phyloP scores from a whole-genome alignment of 345 rosid species.

The Aegle marmelos region DNA sequence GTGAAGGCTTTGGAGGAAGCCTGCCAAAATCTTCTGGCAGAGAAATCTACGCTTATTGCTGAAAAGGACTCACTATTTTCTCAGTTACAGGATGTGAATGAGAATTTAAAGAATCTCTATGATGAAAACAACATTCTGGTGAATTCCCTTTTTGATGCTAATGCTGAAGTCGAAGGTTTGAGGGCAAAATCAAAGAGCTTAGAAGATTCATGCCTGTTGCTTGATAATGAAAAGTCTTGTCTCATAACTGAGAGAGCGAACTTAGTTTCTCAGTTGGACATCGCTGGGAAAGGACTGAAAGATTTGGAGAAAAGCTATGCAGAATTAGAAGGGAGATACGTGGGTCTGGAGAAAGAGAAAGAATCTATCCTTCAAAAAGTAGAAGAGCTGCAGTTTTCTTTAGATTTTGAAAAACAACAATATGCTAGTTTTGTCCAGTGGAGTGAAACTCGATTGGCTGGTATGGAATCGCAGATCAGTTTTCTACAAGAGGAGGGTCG shows the following conservation, averaged over 20 bases:
- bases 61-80: conserved; percentile 59
- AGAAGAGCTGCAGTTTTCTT: conserved; percentile 41
- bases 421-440: conserved; percentile 43
- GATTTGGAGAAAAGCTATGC: conserved; percentile 51
- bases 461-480: conserved; percentile 53
- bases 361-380: conserved; percentile 49
- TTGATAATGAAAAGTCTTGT: conserved; percentile 61
- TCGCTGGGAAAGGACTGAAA: conserved; percentile 44
- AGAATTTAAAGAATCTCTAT: conserved; percentile 53
- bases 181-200: conserved; percentile 51
- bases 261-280: conserved; percentile 53
- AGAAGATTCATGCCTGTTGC: conserved; percentile 56
- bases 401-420: conserved; percentile 55
- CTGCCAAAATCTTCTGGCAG: conserved; percentile 50
- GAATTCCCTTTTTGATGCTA: conserved; percentile 67
- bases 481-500: conserved; percentile 54
- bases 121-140: conserved; percentile 67
- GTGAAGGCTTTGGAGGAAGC: conserved; percentile 66
- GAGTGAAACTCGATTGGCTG: conserved; percentile 41
- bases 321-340: conserved; percentile 45
- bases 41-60: conserved; percentile 62
- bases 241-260: conserved; percentile 47
- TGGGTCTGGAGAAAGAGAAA: conserved; percentile 55
- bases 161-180: conserved; percentile 67
- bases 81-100: conserved; percentile 49